A percentile compares a stretch with the other conserved stretches of the same genome.
Conservation (phyloP, 1,139 yeast genomes). For the Schwanniomyces etchellsii region DNA sequence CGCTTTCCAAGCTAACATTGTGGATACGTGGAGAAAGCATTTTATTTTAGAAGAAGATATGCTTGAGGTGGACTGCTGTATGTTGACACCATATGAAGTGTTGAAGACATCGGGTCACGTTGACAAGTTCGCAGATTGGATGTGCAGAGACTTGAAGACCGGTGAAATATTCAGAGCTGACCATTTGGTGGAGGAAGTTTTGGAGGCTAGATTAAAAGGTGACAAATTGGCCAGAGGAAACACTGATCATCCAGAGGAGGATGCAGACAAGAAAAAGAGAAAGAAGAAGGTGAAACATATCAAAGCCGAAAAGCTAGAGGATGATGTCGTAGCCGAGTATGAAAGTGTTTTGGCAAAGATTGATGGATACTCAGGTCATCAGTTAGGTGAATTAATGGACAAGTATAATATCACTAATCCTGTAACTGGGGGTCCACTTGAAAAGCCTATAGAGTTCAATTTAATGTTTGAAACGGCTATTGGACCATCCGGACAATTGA, state of each 20-base stretch:
- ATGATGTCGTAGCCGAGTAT: slow-evolving; percentile 70
- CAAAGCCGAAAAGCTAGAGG: slow-evolving; percentile 82
- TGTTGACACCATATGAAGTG: slow-evolving; percentile 96
- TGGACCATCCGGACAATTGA: slow-evolving; percentile 96
- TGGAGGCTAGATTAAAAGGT: slow-evolving; percentile 93
- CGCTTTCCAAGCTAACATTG: slow-evolving; percentile 91
- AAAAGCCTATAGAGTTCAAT: slow-evolving; percentile 91
- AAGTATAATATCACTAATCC: slow-evolving; percentile 88
- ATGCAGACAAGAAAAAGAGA: slow-evolving; percentile 72
- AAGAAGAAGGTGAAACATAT: slow-evolving; percentile 97
- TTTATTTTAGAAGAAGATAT: slow-evolving; percentile 96
- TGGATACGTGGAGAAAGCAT: slow-evolving; percentile 97
- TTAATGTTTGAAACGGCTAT: slow-evolving; percentile 99
- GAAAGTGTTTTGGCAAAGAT: slow-evolving; percentile 86
- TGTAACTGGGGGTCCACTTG: slow-evolving; percentile 77
- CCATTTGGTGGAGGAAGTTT: slow-evolving; percentile 94
- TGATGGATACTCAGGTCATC: slow-evolving; percentile 91
- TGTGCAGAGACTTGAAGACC: slow-evolving; percentile 92
- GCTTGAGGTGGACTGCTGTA: slow-evolving; percentile 97
- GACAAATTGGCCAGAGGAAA: slow-evolving; percentile 93
- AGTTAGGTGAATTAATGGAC: slow-evolving; percentile 81
- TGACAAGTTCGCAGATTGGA: slow-evolving; percentile 98
- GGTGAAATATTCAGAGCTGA: slow-evolving; percentile 99
- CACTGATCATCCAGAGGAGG: slow-evolving; percentile 46
- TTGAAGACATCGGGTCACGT: slow-evolving; percentile 98